Evolutionary conservation across 2,329 filamentous ascomycete genomes (phyloP).

Genomic region (Sclerotiophoma versabilis): DNA sequence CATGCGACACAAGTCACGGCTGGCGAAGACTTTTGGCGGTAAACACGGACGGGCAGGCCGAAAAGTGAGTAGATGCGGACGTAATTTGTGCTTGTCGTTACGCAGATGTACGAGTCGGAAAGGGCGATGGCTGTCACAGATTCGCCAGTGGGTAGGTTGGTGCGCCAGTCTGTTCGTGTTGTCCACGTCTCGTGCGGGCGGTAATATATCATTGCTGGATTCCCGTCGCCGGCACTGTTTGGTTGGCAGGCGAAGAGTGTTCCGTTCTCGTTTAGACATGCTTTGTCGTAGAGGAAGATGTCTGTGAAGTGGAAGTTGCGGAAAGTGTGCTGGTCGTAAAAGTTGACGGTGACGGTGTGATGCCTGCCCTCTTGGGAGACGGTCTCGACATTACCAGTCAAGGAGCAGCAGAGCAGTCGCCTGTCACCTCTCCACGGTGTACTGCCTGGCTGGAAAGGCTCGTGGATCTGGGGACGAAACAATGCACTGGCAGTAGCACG

Average conservation of each 20-base stretch:
- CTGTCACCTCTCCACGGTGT: conserved; percentile 96
- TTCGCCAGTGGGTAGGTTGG: conserved; percentile 85
- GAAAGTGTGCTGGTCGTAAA: conserved; percentile 92
- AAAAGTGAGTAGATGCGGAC: conserved; percentile 93
- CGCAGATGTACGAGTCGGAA: conserved; percentile 88
- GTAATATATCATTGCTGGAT: conserved; percentile 89
- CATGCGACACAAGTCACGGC: conserved; percentile 93
- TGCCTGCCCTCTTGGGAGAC: conserved; percentile 90
- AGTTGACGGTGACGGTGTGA: conserved; percentile 93
- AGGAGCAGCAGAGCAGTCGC: conserved; percentile 90
- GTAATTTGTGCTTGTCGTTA: conserved; percentile 85
- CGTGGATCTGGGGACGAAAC: conserved; percentile 74
- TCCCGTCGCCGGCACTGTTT: conserved; percentile 50
- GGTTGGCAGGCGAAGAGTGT: conserved; percentile 84
- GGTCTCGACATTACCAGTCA: conserved; percentile 96
- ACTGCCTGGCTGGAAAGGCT: conserved; percentile 89
- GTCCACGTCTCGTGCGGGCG: conserved; percentile 98
- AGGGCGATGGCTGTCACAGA: conserved; percentile 86
- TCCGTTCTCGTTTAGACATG: conserved; percentile 84
- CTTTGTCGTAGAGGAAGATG: conserved; percentile 94
- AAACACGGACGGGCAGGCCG: conserved; percentile 86
- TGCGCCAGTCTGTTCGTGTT: conserved; percentile 86
- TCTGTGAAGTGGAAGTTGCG: conserved; percentile 98
- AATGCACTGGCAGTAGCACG: conserved; percentile 55
- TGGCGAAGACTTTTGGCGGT: conserved; percentile 87